Evolutionary conservation across 805 yeast species (phyloP).

Genomic region (Barnettozyma salicaria): DNA sequence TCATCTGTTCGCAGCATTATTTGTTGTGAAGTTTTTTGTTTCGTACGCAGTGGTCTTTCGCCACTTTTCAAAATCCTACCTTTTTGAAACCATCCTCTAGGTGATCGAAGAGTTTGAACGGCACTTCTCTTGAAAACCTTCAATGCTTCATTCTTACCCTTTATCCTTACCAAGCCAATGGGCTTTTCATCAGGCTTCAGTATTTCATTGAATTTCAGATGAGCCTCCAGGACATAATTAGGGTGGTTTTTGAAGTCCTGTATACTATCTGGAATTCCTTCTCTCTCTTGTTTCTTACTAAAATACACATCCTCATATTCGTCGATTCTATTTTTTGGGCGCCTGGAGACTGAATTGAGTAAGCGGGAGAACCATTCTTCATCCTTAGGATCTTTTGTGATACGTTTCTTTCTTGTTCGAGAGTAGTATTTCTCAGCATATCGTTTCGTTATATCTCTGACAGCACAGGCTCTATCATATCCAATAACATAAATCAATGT

Average conservation of each 20-base stretch:
- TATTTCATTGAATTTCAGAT: constrained; percentile 66
- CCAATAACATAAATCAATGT: constrained; percentile 72
- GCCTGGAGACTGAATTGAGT: constrained; percentile 20
- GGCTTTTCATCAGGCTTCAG: constrained; percentile 53
- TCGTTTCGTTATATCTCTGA: constrained; percentile 79
- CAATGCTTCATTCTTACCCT: constrained; percentile 37
- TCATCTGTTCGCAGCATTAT: constrained; percentile 22
- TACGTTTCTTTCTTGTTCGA: constrained; percentile 65
- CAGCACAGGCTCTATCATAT: constrained; percentile 56
- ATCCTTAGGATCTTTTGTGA: constrained; percentile 51
- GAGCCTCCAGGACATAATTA: constrained; percentile 70
- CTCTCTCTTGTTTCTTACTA: constrained; percentile 53
- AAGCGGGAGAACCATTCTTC: constrained; percentile 53
- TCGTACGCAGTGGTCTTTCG: constrained; percentile 52
- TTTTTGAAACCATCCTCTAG: constrained; percentile 78
- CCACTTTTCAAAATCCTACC: constrained; percentile 77
- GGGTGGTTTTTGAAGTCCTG: constrained; percentile 89
- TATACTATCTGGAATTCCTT: constrained; percentile 82
- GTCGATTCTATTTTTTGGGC: constrained; percentile 23
- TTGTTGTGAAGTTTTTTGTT: constrained; percentile 27
- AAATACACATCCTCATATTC: constrained; percentile 57
- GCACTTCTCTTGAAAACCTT: constrained; percentile 65
- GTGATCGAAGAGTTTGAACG: constrained; percentile 59
- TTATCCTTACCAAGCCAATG: constrained; percentile 66
- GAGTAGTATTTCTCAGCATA: constrained; percentile 69